These are phyloP conservation scores for Lentinula raphanica DNA, from an alignment of 768 basidiomycete species.

Conservation along the genomic window DNA sequence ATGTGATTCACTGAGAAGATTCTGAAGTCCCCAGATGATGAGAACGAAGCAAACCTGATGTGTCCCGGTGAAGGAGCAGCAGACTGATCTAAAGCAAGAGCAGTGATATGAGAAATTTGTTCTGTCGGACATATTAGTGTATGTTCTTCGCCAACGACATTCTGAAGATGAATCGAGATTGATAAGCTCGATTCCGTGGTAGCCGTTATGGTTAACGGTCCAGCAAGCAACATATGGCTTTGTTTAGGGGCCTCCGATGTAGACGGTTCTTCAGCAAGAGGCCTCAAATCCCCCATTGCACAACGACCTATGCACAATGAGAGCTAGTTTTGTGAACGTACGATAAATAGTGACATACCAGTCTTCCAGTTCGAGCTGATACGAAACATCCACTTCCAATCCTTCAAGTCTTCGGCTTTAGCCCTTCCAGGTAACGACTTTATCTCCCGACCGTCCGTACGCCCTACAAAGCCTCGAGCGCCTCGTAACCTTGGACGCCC, in stretches of 20 bases:
- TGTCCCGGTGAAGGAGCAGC: constrained; percentile 43
- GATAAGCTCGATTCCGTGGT: constrained; percentile 33
- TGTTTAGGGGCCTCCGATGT: constrained; percentile 1
- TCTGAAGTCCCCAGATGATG: constrained; percentile 65
- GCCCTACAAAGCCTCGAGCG: constrained; percentile 52
- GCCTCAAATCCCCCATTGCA: constrained; percentile 25
- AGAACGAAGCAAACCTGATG: constrained; percentile 51
- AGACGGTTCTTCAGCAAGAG: no score
- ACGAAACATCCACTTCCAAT: constrained; percentile 87
- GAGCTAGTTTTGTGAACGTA: constrained; percentile 11
- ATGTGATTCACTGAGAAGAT: constrained; percentile 51
- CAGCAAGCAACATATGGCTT: constrained; percentile 53
- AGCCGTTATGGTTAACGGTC: constrained; percentile 54
- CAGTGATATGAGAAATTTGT: constrained; percentile 42
- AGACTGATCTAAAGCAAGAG: constrained; percentile 74
- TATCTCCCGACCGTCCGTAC: constrained; percentile 53
- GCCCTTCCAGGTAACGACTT: constrained; percentile 55
- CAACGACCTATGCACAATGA: constrained; percentile 54
- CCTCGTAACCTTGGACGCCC: constrained; percentile 68
- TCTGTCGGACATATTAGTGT: constrained; percentile 40
- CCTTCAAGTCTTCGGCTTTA: constrained; percentile 34
- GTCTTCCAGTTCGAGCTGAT: constrained; percentile 79
- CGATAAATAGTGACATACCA: constrained; percentile 38
- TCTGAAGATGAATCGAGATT: constrained; percentile 35
- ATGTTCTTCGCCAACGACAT: constrained; percentile 28